phyloP scores from a whole-genome alignment of 331 rosid genomes.

The Rhamnella rubrinervis region DNA sequence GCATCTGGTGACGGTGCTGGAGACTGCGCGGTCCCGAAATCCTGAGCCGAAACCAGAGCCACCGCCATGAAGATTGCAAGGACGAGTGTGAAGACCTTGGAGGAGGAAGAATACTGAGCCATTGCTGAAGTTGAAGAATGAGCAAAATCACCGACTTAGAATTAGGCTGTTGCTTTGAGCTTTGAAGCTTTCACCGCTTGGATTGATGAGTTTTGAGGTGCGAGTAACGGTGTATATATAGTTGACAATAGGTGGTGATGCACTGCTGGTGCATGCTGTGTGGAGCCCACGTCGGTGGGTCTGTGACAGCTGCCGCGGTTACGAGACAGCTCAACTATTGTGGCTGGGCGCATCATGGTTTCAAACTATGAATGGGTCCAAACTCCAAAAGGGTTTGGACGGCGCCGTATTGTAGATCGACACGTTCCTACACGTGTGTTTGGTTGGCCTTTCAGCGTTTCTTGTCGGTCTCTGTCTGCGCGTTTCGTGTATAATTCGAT shows the following conservation, averaged over 20 bases:
- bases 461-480: no score
- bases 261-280: background rate
- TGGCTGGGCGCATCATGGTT: no score
- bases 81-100: constrained; percentile 11
- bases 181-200: background rate
- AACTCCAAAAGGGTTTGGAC: background rate
- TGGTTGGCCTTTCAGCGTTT: no score
- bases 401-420: constrained; percentile 2
- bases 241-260: background rate
- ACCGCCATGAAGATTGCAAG: background rate
- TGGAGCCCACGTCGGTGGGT: background rate
- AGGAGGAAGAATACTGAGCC: constrained; percentile 8
- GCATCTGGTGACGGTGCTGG: constrained; percentile 1
- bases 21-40: constrained; percentile 3
- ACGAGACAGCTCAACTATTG: background rate
- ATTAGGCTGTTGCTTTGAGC: no score
- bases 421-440: background rate
- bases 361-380: background rate
- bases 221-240: background rate
- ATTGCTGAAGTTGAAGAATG: background rate
- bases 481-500: no score
- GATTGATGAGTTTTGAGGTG: background rate
- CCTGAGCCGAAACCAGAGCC: constrained; percentile 7
- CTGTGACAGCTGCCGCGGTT: background rate
- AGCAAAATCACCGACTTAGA: background rate